Evolutionary conservation across 176 grass and related monocot genomes (phyloP), one percentile per base, ranked within the genome.

Genomic region (Eremochloa ophiuroides): DNA sequence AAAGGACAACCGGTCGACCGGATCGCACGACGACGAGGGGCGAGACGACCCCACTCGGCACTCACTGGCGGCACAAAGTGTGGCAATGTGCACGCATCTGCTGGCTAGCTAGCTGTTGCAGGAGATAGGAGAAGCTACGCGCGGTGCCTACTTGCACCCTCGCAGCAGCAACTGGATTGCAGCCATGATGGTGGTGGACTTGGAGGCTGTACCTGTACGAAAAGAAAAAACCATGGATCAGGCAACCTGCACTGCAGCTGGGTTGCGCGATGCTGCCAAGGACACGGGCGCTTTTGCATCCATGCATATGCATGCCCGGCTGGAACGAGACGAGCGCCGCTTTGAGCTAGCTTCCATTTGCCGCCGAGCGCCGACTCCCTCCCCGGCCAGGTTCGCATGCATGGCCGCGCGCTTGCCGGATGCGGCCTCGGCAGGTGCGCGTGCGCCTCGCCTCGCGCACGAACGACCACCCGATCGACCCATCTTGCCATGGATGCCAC

Each of bases 231-330:
- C 2, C 33, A 62, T 15, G 31, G 59, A 79, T 88, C 38, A 10
- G 23, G 35, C 10, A 60, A 5, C 56, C 56, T 26, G 55, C 55
- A 53, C 20, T 9, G n/a, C 2, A 1, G 6, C 12, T 27, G 7
- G 41, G 8, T 80, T 68, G 71, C 77, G 87, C 77, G 82, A 38
- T 89, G 72, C 82, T 56, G 64, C 10, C n/a, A 22, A 63, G 44
- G 82, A 55, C 42, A 66, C 40, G 72, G 65, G 20, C 6, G 0
- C 70, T 44, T 62, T 81, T 35, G 68, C 68, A 10, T 70, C 6
- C 67, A 4, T 44, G 71, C 82, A 40, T 40, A 10, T 70, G 12
- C 67, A 4, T 44, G 71, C 82, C 8, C 9, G 69, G 76, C 35
- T 28, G 64, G 65, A 68, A 69, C 66, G 4, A 9, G 22, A 16